Conservation (phyloP, 2,329 filamentous ascomycete genomes). For the Aschersonia sp. region DNA sequence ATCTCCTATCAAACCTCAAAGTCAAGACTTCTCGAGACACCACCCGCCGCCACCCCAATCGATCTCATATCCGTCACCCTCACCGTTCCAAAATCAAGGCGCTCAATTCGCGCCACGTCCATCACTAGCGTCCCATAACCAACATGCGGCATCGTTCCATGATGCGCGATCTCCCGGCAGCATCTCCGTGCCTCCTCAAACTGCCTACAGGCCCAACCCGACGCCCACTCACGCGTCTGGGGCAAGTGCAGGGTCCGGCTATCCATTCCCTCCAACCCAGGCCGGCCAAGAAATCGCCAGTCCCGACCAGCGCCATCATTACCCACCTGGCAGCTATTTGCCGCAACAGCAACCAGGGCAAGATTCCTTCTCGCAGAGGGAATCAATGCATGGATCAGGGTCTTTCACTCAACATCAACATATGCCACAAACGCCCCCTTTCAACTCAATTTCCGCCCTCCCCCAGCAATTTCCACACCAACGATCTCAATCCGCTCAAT, state of each 20-base stretch:
- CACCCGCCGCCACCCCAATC: slow-evolving; percentile 15
- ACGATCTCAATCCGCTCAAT: slow-evolving; percentile 42
- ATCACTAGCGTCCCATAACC: slow-evolving; percentile 21
- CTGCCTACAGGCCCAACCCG: slow-evolving; percentile 34
- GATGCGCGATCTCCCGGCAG: slow-evolving; percentile 35
- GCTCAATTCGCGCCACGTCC: slow-evolving; percentile 26
- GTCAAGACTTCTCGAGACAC: slow-evolving; percentile 27
- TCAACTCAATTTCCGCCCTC: not conserved
- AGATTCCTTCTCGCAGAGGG: slow-evolving; percentile 4
- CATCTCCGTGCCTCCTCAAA: slow-evolving; percentile 18
- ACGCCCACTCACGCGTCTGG: slow-evolving; percentile 23
- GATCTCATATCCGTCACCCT: slow-evolving; percentile 21
- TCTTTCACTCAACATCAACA: slow-evolving; percentile 26
- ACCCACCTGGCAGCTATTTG: slow-evolving; percentile 26
- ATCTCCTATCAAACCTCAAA: slow-evolving; percentile 30
- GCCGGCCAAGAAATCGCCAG: slow-evolving; percentile 28
- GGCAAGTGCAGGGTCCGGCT: slow-evolving; percentile 21
- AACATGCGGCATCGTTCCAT: slow-evolving; percentile 26
- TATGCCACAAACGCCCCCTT: not conserved
- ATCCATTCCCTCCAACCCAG: slow-evolving; percentile 34
- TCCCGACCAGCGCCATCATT: slow-evolving; percentile 37
- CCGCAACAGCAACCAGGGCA: slow-evolving; percentile 30
- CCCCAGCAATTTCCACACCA: slow-evolving; percentile 1
- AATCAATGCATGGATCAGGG: slow-evolving; percentile 14
- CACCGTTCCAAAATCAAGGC: slow-evolving; percentile 22